Percentiles rank a stretch among this genome's conserved stretches.
These are phyloP conservation scores for Sclerotinia glacialis DNA, from an alignment of 2,329 filamentous ascomycete genomes.

Conservation along the genomic window DNA sequence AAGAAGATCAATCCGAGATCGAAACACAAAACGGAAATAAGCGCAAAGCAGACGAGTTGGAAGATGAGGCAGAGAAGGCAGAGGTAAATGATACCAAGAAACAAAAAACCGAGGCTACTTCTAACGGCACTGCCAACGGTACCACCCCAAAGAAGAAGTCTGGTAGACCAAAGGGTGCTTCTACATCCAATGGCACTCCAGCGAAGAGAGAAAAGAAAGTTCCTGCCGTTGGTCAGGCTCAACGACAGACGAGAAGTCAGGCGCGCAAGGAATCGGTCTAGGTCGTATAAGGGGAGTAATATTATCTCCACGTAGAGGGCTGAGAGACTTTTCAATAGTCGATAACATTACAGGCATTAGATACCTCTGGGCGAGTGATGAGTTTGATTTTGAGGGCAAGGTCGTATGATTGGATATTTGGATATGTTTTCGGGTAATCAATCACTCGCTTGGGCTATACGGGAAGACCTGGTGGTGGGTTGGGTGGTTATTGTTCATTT, in stretches of 20 bases:
- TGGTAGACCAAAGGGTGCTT: conserved; percentile 31
- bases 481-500: not conserved
- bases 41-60: conserved; percentile 32
- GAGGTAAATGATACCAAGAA: conserved; percentile 29
- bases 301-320: not conserved
- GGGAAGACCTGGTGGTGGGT: not conserved
- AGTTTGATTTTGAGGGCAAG: too few relatives aligned
- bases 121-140: conserved; percentile 19
- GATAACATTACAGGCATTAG: not conserved
- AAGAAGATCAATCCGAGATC: conserved; percentile 16
- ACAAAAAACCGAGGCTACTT: conserved; percentile 26
- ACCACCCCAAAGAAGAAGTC: conserved; percentile 34
- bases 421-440: not conserved
- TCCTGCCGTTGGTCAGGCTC: conserved; percentile 32
- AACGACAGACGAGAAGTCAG: conserved; percentile 38
- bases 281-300: not conserved
- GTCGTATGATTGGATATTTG: not conserved
- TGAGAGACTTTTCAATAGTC: not conserved
- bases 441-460: not conserved
- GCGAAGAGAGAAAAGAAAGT: conserved; percentile 37
- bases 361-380: not conserved
- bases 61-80: conserved; percentile 26
- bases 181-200: not conserved
- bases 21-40: conserved; percentile 32
- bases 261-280: conserved; percentile 7